A percentile compares a stretch with the other conserved stretches of the same genome.
Evolutionary conservation across 2,329 filamentous ascomycete species (phyloP).

Genomic region (Ambrosiella beaveri): DNA sequence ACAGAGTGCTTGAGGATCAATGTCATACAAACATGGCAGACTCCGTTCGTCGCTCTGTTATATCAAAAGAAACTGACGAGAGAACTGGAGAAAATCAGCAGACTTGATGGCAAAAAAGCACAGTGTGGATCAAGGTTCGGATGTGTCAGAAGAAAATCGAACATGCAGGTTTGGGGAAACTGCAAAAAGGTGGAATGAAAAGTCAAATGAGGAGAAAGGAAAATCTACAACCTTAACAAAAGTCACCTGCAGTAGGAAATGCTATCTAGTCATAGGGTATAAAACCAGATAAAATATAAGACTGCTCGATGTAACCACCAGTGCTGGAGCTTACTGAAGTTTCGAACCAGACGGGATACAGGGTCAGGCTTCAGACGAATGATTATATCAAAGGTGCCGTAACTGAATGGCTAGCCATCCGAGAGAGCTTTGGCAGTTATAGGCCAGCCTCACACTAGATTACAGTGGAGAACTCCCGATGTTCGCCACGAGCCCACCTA

Average conservation of each 20-base stretch:
- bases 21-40: neutral
- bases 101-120: neutral
- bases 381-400: neutral
- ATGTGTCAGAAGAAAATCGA: neutral
- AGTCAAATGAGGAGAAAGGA: neutral
- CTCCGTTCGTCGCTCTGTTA: neutral
- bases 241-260: neutral
- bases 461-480: neutral
- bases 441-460: too few species aligned
- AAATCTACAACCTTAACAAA: neutral
- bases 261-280: neutral
- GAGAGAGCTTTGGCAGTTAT: too few species aligned
- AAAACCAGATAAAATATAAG: too few species aligned
- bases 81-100: neutral
- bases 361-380: neutral
- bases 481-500: neutral
- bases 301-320: too few species aligned
- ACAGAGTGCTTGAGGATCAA: neutral
- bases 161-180: neutral
- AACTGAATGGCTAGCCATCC: too few species aligned
- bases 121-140: neutral
- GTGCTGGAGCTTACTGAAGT: too few species aligned
- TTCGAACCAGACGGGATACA: neutral
- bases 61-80: neutral
- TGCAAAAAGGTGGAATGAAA: neutral